Percentiles rank a stretch among this genome's conserved stretches.
Evolutionary conservation across 2,329 filamentous ascomycete genomes (phyloP).

Genomic region (Cercospora sojina): DNA sequence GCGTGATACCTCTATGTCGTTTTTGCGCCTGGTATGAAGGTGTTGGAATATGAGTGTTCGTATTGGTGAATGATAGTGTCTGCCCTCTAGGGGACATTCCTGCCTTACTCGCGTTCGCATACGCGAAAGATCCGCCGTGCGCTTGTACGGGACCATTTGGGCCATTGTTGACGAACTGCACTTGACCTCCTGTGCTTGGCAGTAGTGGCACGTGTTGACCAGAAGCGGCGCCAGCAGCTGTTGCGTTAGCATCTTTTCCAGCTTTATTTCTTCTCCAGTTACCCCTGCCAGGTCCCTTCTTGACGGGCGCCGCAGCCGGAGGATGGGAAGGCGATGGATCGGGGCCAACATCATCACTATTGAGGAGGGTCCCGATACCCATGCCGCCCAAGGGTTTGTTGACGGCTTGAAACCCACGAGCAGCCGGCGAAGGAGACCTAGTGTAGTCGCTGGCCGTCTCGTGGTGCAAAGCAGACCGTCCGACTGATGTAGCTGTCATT

Average conservation of each 20-base stretch:
- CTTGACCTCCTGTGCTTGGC: constrained; percentile 33
- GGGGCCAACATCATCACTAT: constrained; percentile 43
- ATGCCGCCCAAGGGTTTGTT: constrained; percentile 45
- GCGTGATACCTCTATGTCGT: constrained; percentile 71
- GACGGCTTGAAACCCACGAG: constrained; percentile 41
- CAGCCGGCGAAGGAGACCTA: constrained; percentile 44
- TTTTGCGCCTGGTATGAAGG: constrained; percentile 42
- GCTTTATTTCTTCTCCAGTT: constrained; percentile 49
- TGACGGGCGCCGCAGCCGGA: constrained; percentile 29
- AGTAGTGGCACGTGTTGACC: constrained; percentile 38
- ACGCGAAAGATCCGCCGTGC: constrained; percentile 2
- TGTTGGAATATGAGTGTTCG: constrained; percentile 34
- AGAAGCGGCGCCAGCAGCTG: constrained; percentile 11
- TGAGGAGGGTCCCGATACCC: constrained; percentile 51
- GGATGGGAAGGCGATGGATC: constrained; percentile 31
- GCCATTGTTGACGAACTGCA: constrained; percentile 33
- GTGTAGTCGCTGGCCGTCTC: constrained; percentile 48
- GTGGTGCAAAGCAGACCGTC: constrained; percentile 24
- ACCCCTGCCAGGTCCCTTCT: constrained; percentile 50
- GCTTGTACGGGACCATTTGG: constrained; percentile 14
- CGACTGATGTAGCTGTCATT: constrained; percentile 20
- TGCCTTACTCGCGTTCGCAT: constrained; percentile 15
- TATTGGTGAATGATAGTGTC: constrained; percentile 29
- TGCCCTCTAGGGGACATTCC: constrained; percentile 22
- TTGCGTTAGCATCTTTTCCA: constrained; percentile 15